These are phyloP conservation scores for Aspergillus sp. DNA, from an alignment of 2,329 filamentous ascomycete genomes.

Conservation along the genomic window DNA sequence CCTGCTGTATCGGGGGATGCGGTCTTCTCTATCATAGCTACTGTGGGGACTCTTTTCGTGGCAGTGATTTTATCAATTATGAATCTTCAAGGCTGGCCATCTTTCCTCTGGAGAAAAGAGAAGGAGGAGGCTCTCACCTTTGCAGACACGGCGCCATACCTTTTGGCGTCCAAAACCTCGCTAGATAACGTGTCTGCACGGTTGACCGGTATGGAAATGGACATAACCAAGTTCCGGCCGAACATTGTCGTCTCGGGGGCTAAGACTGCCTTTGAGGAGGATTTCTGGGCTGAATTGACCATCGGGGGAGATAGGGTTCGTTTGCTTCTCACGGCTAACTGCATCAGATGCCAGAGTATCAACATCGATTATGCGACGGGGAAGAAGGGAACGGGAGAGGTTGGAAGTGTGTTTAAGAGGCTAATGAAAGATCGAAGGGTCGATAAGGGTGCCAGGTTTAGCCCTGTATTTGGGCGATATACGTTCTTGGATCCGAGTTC, in stretches of 20 bases:
- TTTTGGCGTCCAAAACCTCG: conserved; percentile 67
- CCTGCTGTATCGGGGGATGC: too few species aligned
- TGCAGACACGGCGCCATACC: conserved; percentile 51
- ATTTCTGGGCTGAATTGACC: conserved; percentile 64
- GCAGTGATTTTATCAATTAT: too few species aligned
- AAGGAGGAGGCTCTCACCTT: conserved; percentile 24
- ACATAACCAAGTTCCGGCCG: conserved; percentile 66
- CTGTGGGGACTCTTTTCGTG: too few species aligned
- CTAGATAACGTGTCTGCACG: conserved; percentile 61
- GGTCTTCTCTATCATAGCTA: too few species aligned
- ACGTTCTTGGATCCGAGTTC: conserved; percentile 51
- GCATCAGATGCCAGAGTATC: conserved; percentile 62
- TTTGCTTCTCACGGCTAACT: conserved; percentile 64
- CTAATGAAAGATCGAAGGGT: conserved; percentile 67
- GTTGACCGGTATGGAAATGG: conserved; percentile 50
- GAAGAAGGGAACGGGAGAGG: conserved; percentile 50
- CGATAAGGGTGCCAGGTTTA: conserved; percentile 62
- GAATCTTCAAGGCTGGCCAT: neutral
- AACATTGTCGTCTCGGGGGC: conserved; percentile 66
- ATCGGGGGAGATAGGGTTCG: conserved; percentile 30
- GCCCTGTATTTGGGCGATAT: conserved; percentile 70
- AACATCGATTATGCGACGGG: conserved; percentile 70
- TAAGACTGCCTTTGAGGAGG: conserved; percentile 59
- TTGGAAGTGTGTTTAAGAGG: conserved; percentile 62
- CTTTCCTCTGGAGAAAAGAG: neutral